phyloP scores from a whole-genome alignment of 352 stramenopile genomes.

The Phytophthora ohioensis region DNA sequence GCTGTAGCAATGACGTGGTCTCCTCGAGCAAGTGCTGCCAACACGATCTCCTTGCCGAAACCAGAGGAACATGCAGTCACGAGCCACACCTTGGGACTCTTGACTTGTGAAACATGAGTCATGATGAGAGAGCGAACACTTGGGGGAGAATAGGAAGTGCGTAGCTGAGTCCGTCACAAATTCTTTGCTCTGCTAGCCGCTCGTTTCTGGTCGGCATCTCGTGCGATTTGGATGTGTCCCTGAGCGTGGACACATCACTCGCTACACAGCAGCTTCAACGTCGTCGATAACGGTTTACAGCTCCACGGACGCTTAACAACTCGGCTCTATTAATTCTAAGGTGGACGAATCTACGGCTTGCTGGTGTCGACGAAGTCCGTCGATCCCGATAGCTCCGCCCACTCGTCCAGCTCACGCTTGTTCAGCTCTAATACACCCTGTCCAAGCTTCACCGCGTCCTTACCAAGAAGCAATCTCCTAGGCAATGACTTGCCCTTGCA shows the following conservation, averaged over 20 bases:
- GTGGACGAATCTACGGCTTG: slow-evolving; percentile 21
- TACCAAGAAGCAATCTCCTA: slow-evolving; percentile 38
- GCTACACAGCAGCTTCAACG: slow-evolving; percentile 13
- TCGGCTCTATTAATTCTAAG: slow-evolving; percentile 24
- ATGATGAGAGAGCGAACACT: slow-evolving; percentile 16
- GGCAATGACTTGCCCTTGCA: slow-evolving; percentile 38
- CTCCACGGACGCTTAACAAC: background rate
- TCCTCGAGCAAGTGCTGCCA: slow-evolving; percentile 51
- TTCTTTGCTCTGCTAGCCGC: slow-evolving; percentile 3
- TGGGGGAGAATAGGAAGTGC: slow-evolving; percentile 25
- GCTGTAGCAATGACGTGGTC: slow-evolving; percentile 62
- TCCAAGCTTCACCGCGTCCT: slow-evolving; percentile 36
- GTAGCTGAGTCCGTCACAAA: background rate
- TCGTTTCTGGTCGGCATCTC: slow-evolving; percentile 17
- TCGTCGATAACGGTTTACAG: slow-evolving; percentile 11
- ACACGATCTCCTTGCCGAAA: slow-evolving; percentile 55
- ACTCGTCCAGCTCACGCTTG: slow-evolving; percentile 35
- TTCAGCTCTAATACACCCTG: slow-evolving; percentile 30
- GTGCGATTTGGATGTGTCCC: slow-evolving; percentile 22
- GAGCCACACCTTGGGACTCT: slow-evolving; percentile 52
- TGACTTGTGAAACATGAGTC: slow-evolving; percentile 18
- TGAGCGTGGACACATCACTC: slow-evolving; percentile 32
- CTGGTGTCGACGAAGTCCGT: slow-evolving; percentile 32
- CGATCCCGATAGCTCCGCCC: slow-evolving; percentile 32
- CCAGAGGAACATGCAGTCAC: slow-evolving; percentile 63